Base-by-base conservation (phyloP, 176 grass and related monocot genomes). In the Pontederia crassipes region DNA sequence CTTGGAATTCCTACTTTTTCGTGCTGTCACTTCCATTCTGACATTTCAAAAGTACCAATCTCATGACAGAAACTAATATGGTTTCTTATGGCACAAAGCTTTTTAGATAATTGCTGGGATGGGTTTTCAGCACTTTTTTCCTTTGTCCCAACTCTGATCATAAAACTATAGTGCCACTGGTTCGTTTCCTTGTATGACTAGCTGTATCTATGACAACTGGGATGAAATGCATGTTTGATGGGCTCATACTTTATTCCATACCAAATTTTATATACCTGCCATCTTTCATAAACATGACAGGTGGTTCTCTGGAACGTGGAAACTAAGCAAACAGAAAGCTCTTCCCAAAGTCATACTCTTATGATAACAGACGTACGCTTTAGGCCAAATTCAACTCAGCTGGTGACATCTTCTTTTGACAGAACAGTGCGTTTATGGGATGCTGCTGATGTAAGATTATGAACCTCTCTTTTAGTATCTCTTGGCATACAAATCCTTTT, bases 231-330 rank as follows among this genome's bases (percentile, higher is more conserved):
- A 40, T 7, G 8, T 65, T 17, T 17, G n/a, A 11, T 64, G 14
- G 14, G 17, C 13, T 17, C 49, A 12, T 60, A 29, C 28, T 35
- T 12, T 29, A 13, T 59, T 15, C 15, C 8, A 7, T 40, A 40
- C 32, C 52, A 64, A 15, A 8, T 54, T 64, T 54, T 15, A 6
- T 35, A 28, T 45, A 3, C 15, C 64, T 14, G 15, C 29, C 59
- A 57, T 35, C n/a, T 50, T 68, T 70, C 71, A 13, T 59, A 52
- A 71, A 56, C 71, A 14, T 74, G 68, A 59, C 71, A 90, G 87
- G 79, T 86, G 46, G 81, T 86, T 57, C 73, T 86, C 48, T 90
- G 87, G 82, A 90, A 90, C 76, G 79, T 82, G 82, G 87, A 90
- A n/a, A 77, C 75, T 77, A 57, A 82, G 61, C 68, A 55, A 15